phyloP scores from a whole-genome alignment of 768 basidiomycete genomes.

The Tulasnella sp. region DNA sequence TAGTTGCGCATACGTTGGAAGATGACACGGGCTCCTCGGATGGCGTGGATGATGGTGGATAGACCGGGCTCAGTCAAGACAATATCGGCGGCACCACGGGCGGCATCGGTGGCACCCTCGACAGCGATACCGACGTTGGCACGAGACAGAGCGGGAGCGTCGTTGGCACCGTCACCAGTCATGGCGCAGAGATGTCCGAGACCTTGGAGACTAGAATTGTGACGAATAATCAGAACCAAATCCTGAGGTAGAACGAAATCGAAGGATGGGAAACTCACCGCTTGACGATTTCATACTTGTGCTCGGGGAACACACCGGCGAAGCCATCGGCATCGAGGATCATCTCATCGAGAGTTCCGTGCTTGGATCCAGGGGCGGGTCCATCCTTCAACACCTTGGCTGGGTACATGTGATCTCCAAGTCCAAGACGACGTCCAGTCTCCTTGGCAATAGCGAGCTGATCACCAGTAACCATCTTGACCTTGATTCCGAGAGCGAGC shows the following conservation, averaged over 20 bases:
- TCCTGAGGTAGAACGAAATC: neutral
- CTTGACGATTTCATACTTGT: slow-evolving; percentile 99
- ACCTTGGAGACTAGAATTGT: slow-evolving; percentile 58
- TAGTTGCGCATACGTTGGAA: slow-evolving; percentile 99
- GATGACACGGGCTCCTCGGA: slow-evolving; percentile 95
- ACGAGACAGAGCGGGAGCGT: slow-evolving; percentile 93
- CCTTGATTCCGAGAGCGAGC: slow-evolving; percentile 86
- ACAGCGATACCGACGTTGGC: slow-evolving; percentile 99
- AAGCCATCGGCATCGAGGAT: slow-evolving; percentile 99
- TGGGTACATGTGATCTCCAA: slow-evolving; percentile 99
- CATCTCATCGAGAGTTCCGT: slow-evolving; percentile 86
- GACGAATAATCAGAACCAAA: neutral
- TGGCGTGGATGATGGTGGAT: slow-evolving; percentile 97
- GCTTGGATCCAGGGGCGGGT: slow-evolving; percentile 75
- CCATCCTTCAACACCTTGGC: slow-evolving; percentile 99
- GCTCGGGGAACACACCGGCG: slow-evolving; percentile 98
- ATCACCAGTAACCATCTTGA: slow-evolving; percentile 99
- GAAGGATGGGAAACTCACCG: slow-evolving; percentile 23
- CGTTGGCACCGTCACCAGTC: slow-evolving; percentile 99
- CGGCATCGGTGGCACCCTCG: slow-evolving; percentile 97
- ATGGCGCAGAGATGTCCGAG: slow-evolving; percentile 94
- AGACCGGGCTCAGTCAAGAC: slow-evolving; percentile 97
- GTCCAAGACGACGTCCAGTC: slow-evolving; percentile 92
- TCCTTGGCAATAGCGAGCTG: slow-evolving; percentile 99
- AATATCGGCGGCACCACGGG: slow-evolving; percentile 96